These are phyloP conservation scores for Phytophthora vignae DNA, from an alignment of 352 stramenopile species.

Conservation along the genomic window DNA sequence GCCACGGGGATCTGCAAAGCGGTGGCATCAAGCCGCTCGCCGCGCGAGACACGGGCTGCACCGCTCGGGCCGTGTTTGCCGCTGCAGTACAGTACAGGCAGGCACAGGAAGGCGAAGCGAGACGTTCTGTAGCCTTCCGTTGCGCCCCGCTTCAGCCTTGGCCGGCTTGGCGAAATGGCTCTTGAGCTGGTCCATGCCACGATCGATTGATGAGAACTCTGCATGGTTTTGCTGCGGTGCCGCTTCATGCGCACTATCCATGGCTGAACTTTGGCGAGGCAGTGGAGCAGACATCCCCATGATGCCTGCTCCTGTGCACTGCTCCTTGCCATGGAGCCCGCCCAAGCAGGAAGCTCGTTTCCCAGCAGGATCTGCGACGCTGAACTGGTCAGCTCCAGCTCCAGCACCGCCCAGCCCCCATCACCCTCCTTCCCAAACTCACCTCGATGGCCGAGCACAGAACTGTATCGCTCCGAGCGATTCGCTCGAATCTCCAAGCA, in stretches of 20 bases:
- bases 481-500: too few species aligned
- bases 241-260: constrained; percentile 20
- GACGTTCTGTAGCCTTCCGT: neutral
- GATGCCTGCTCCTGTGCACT: constrained; percentile 14
- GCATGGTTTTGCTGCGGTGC: constrained; percentile 25
- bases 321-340: neutral
- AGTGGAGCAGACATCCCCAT: neutral
- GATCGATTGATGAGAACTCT: constrained; percentile 21
- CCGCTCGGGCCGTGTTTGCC: constrained; percentile 8
- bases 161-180: constrained; percentile 14
- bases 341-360: neutral
- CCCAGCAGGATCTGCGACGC: too few species aligned
- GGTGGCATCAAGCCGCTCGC: constrained; percentile 9
- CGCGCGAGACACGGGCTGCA: neutral
- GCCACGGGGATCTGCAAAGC: constrained; percentile 21
- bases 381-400: too few species aligned
- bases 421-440: neutral
- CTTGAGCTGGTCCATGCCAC: neutral
- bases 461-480: too few species aligned
- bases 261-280: constrained; percentile 10
- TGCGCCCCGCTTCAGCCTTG: neutral
- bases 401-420: neutral
- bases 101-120: too few species aligned
- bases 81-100: neutral
- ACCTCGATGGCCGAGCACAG: neutral